phyloP scores from a whole-genome alignment of 2,329 filamentous ascomycete genomes.

The Neopestalotiopsis sp. region DNA sequence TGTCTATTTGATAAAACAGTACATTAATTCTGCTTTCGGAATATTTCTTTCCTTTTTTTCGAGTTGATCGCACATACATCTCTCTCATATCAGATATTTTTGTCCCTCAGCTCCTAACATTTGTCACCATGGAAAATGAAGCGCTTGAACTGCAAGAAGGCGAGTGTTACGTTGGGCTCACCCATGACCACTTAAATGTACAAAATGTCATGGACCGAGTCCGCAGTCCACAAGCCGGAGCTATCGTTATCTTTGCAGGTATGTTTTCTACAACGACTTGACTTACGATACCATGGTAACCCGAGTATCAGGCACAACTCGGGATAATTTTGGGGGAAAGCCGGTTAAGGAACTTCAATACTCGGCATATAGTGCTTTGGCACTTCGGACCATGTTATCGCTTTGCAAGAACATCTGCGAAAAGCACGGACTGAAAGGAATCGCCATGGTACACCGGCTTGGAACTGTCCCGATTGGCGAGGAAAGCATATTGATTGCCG shows the following conservation, averaged over 20 bases:
- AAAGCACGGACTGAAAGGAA: constrained; percentile 70
- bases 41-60: no score
- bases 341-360: constrained; percentile 79
- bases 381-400: constrained; percentile 69
- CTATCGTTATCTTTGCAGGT: constrained; percentile 79
- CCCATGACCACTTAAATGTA: constrained; percentile 63
- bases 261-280: constrained; percentile 27
- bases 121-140: constrained; percentile 29
- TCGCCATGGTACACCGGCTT: constrained; percentile 84
- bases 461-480: constrained; percentile 88
- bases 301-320: constrained; percentile 67
- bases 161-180: constrained; percentile 71
- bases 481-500: constrained; percentile 89
- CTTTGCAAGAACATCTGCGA: constrained; percentile 64
- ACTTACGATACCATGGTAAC: constrained; percentile 8
- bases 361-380: constrained; percentile 73
- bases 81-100: no score
- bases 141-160: constrained; percentile 50
- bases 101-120: no score
- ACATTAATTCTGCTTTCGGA: no score
- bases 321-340: constrained; percentile 74
- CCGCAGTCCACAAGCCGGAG: constrained; percentile 74
- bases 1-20: not conserved
- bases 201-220: constrained; percentile 67
- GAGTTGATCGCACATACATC: no score